Percentiles rank a stretch among this genome's conserved stretches.
These are phyloP conservation scores for Chalciporus sphaerocephalus DNA, from an alignment of 768 basidiomycete genomes.

Conservation along the genomic window DNA sequence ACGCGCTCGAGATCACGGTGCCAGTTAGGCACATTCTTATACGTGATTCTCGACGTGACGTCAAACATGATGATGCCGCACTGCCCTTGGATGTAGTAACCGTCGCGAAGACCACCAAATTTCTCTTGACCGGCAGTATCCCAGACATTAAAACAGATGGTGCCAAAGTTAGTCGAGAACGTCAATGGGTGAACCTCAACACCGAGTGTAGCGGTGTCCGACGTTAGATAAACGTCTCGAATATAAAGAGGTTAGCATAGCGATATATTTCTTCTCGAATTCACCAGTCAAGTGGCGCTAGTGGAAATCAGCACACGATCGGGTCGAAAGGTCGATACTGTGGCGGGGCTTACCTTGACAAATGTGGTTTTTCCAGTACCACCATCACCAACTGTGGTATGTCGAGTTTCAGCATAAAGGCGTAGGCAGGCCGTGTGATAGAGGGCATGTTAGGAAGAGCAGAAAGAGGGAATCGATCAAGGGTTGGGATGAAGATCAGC, in stretches of 20 bases:
- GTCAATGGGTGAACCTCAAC: constrained; percentile 96
- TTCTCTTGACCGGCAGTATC: constrained; percentile 99
- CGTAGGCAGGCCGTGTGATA: constrained; percentile 5
- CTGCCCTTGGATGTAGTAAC: constrained; percentile 96
- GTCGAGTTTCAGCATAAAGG: background rate
- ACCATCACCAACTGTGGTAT: constrained; percentile 78
- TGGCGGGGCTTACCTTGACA: constrained; percentile 69
- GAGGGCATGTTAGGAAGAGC: constrained; percentile 7
- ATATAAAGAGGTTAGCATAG: constrained; percentile 41
- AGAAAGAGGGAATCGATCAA: constrained; percentile 50
- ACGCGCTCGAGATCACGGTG: constrained; percentile 99
- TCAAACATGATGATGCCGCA: constrained; percentile 99
- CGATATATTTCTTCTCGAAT: constrained; percentile 99
- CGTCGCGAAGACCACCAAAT: constrained; percentile 97
- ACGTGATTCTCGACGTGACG: constrained; percentile 98
- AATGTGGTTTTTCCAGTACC: constrained; percentile 98
- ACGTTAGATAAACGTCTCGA: constrained; percentile 13
- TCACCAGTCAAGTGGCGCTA: constrained; percentile 98
- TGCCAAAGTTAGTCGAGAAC: constrained; percentile 98
- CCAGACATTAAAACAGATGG: constrained; percentile 99
- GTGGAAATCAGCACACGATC: constrained; percentile 58
- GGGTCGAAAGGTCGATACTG: constrained; percentile 18
- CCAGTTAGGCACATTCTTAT: constrained; percentile 99
- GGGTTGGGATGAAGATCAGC: constrained; percentile 28
- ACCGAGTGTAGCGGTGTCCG: constrained; percentile 84